A percentile compares a stretch with the other conserved stretches of the same genome.
These are phyloP conservation scores for Ascochyta clinopodiicola DNA, from an alignment of 2,329 filamentous ascomycete species.

Conservation along the genomic window DNA sequence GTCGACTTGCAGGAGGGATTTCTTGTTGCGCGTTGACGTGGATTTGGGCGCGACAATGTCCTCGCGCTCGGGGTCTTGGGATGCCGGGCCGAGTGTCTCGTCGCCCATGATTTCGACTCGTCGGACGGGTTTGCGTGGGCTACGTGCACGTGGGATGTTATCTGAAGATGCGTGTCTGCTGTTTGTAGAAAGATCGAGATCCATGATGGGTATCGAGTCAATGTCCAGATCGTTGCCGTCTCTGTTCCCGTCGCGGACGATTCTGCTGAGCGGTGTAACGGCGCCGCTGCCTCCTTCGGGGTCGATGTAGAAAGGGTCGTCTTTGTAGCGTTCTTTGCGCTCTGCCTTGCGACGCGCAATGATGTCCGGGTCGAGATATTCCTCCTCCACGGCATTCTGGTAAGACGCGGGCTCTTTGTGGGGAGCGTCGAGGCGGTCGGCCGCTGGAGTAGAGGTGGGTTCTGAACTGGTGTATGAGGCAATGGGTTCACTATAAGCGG, in stretches of 20 bases:
- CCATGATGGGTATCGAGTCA: conserved; percentile 94
- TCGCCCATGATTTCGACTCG: conserved; percentile 56
- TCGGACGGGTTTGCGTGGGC: conserved; percentile 41
- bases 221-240: conserved; percentile 79
- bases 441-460: conserved; percentile 44
- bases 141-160: conserved; percentile 30
- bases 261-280: conserved; percentile 80
- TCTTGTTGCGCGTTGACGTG: conserved; percentile 56
- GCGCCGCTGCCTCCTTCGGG: conserved; percentile 61
- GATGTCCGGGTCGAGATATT: conserved; percentile 75
- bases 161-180: conserved; percentile 23
- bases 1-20: conserved; percentile 80
- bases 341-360: conserved; percentile 77
- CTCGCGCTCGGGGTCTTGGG: conserved; percentile 37
- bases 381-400: conserved; percentile 54
- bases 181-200: conserved; percentile 72
- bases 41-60: conserved; percentile 38
- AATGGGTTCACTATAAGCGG: conserved; percentile 55
- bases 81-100: conserved; percentile 54
- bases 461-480: conserved; percentile 28
- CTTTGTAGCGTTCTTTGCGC: conserved; percentile 79
- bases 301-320: conserved; percentile 94
- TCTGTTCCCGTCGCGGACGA: conserved; percentile 71
- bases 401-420: conserved; percentile 50
- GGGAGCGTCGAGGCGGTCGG: conserved; percentile 52